A percentile compares a stretch with the other conserved stretches of the same genome.
Evolutionary conservation across 2,329 filamentous ascomycete genomes (phyloP).

Genomic region (Emmonsiellopsis sp.): DNA sequence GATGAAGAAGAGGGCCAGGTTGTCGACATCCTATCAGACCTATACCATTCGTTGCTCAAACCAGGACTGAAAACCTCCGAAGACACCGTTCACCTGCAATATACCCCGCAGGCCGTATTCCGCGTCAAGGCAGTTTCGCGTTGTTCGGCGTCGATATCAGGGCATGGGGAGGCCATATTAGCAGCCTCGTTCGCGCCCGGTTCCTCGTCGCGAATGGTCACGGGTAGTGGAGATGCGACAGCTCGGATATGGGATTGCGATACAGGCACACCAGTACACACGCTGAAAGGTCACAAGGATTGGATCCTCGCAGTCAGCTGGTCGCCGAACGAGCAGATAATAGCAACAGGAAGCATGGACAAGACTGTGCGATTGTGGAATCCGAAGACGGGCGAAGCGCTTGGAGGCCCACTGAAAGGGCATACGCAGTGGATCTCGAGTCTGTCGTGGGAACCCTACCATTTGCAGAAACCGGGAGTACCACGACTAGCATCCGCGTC

Average conservation of each 20-base stretch:
- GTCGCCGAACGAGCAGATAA: constrained; percentile 69
- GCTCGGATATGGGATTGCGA: constrained; percentile 92
- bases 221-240: constrained; percentile 83
- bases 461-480: constrained; percentile 64
- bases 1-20: constrained; percentile 27
- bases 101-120: constrained; percentile 83
- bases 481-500: constrained; percentile 77
- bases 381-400: constrained; percentile 64
- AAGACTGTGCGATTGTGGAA: constrained; percentile 88
- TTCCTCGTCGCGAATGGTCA: constrained; percentile 68
- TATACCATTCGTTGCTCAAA: constrained; percentile 45
- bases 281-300: constrained; percentile 74
- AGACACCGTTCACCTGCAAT: constrained; percentile 54
- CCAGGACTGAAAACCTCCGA: constrained; percentile 48
- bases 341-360: constrained; percentile 90
- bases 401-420: constrained; percentile 67
- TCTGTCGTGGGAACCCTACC: constrained; percentile 88
- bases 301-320: constrained; percentile 87
- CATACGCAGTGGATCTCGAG: constrained; percentile 85
- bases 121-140: constrained; percentile 84
- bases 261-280: constrained; percentile 62
- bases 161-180: constrained; percentile 86
- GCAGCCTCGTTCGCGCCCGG: constrained; percentile 76
- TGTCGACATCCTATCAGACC: constrained; percentile 37
- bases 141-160: constrained; percentile 78